Conservation (phyloP, 2,329 filamentous ascomycete species). For the Alternaria triticimaculans region DNA sequence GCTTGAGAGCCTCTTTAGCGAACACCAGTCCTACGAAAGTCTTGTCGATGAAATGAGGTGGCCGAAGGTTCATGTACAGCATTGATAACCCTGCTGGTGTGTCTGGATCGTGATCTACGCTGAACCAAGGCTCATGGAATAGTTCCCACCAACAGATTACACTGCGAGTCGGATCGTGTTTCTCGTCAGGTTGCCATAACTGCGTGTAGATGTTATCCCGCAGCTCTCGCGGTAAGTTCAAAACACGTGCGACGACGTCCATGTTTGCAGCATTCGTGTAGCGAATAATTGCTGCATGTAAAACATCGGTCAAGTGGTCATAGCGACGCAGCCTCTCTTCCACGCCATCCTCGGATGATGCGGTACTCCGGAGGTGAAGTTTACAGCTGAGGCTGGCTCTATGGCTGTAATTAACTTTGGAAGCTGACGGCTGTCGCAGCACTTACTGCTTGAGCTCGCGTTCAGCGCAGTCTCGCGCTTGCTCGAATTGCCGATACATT, state of each 20-base stretch:
- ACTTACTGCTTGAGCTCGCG: conserved; percentile 1
- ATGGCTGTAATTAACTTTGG: neutral
- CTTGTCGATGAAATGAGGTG: conserved; percentile 14
- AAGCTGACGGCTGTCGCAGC: neutral
- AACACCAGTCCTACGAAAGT: conserved; percentile 1
- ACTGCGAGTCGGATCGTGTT: neutral
- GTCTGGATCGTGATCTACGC: neutral
- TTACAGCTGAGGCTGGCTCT: neutral
- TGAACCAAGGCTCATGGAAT: conserved; percentile 10
- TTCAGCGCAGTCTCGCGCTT: neutral
- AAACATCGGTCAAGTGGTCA: neutral
- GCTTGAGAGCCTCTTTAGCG: conserved; percentile 5
- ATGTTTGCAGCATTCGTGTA: conserved; percentile 2
- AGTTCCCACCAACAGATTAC: conserved; percentile 12
- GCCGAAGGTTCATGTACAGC: neutral
- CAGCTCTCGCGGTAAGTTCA: conserved; percentile 10
- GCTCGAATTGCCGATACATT: neutral
- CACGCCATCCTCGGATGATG: neutral
- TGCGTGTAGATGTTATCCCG: conserved; percentile 9
- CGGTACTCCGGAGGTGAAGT: neutral
- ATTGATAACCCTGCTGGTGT: neutral
- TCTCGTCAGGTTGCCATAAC: neutral
- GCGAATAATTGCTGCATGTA: conserved; percentile 1
- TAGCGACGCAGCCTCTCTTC: neutral
- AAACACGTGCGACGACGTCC: conserved; percentile 1